phyloP scores from a whole-genome alignment of 2,329 filamentous ascomycete species.

The Zasmidium cellare region DNA sequence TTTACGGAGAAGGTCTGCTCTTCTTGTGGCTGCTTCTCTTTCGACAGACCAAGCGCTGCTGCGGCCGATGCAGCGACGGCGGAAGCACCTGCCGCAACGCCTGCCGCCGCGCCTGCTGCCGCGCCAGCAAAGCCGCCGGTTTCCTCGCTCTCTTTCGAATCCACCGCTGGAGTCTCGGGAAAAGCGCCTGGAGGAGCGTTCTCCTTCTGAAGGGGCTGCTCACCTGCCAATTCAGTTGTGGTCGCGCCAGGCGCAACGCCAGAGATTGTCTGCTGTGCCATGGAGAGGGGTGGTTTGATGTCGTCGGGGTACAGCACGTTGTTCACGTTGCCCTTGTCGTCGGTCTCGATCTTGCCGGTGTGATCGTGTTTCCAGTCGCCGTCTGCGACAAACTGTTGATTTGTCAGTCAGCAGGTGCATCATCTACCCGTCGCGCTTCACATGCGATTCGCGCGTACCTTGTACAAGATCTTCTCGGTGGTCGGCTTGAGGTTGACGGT shows the following conservation, averaged over 20 bases:
- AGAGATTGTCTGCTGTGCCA: conserved; percentile 53
- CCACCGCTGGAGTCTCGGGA: conserved; percentile 66
- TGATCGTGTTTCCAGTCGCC: conserved; percentile 84
- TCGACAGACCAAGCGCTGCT: conserved; percentile 5
- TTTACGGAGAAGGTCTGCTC: conserved; percentile 54
- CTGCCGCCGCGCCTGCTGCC: conserved; percentile 6
- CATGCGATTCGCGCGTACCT: conserved; percentile 60
- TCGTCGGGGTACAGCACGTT: conserved; percentile 81
- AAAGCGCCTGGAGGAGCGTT: conserved; percentile 63
- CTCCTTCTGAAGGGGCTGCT: conserved; percentile 55
- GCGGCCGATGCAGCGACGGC: conserved; percentile 11
- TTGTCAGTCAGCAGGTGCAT: conserved; percentile 9
- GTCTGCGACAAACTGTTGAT: conserved; percentile 85
- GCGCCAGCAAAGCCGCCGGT: conserved; percentile 7
- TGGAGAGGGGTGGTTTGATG: conserved; percentile 57
- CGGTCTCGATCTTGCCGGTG: conserved; percentile 76
- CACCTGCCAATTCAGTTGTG: conserved; percentile 68
- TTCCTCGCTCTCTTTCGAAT: conserved; percentile 28
- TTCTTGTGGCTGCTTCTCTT: conserved; percentile 12
- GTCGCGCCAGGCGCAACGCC: conserved; percentile 70
- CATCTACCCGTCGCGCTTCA: not conserved
- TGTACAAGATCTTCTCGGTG: conserved; percentile 80
- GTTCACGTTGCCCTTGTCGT: conserved; percentile 83
- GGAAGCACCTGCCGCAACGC: conserved; percentile 9
- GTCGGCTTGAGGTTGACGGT: conserved; percentile 68